phyloP scores from a whole-genome alignment of 2,329 filamentous ascomycete genomes.

The Emydomyces testavorans region DNA sequence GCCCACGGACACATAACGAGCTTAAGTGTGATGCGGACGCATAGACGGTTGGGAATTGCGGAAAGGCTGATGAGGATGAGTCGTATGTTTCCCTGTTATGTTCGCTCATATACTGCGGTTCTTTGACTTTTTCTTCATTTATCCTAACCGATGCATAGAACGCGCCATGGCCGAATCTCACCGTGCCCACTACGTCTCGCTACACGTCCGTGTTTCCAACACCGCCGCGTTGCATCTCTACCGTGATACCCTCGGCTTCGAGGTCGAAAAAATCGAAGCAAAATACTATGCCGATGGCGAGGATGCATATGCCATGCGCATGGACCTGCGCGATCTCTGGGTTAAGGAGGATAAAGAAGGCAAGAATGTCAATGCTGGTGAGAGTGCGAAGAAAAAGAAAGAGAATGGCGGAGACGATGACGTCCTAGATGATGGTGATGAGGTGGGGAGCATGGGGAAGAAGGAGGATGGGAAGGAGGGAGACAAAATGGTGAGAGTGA shows the following conservation, averaged over 20 bases:
- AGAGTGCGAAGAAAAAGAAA: slow-evolving; percentile 24
- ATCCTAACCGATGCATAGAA: slow-evolving; percentile 42
- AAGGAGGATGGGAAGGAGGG: slow-evolving; percentile 43
- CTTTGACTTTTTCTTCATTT: not conserved
- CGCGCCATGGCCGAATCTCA: slow-evolving; percentile 95
- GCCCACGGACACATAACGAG: slow-evolving; percentile 95
- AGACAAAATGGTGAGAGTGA: slow-evolving; percentile 67
- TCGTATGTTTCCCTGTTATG: slow-evolving; percentile 54
- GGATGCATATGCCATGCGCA: slow-evolving; percentile 87
- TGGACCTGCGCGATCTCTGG: slow-evolving; percentile 54
- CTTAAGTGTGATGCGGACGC: slow-evolving; percentile 90
- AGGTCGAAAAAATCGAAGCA: slow-evolving; percentile 55
- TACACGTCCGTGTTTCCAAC: slow-evolving; percentile 94
- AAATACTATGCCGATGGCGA: slow-evolving; percentile 81
- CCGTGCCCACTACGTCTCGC: slow-evolving; percentile 78
- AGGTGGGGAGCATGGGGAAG: slow-evolving; percentile 54
- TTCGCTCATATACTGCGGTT: not conserved
- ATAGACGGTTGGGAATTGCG: slow-evolving; percentile 77
- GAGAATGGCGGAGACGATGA: slow-evolving; percentile 24
- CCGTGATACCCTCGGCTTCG: slow-evolving; percentile 81
- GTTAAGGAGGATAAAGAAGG: slow-evolving; percentile 35
- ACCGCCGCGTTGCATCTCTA: slow-evolving; percentile 83
- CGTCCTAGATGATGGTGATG: slow-evolving; percentile 53
- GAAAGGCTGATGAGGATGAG: slow-evolving; percentile 97
- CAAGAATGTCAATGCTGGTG: slow-evolving; percentile 37